Base-by-base conservation (phyloP, 2,329 filamentous ascomycete genomes). In the Fusarium sulawesiense region DNA sequence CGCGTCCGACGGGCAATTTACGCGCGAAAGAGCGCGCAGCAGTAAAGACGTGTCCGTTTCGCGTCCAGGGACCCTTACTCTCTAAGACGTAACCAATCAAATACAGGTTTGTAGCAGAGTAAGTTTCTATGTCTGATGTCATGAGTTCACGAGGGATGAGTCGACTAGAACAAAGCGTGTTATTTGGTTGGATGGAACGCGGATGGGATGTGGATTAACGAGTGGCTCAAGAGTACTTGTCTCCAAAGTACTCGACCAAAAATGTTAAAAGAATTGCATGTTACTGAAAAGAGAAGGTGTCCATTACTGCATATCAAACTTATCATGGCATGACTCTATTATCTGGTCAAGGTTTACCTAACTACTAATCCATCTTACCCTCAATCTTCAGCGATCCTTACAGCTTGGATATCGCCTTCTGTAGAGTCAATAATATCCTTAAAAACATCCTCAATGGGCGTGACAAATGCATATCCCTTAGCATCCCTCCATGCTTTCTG, bases 1-100 rank as follows among this genome's bases (percentile, higher is more conserved):
- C 68, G 70, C 61, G 62, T 68, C 70, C 48, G 66, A 69, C 59
- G 62, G 60, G 66, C 68, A 68, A 76, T 76, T 76, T 76, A 76
- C 74, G 74, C 74, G 74, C 72, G 58, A 55, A 59, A 60, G 60
- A 45, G 59, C 67, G 66, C 70, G 73, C 72, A 60, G 44, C 12
- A 60, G 41, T 11, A 10, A 46, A 13, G 32, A 34, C 71, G 71
- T 66, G 72, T 68, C 48, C 59, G 21, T 71, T 73, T 75, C 74
- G 74, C 64, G 74, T 60, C 27, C 18, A 8, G 4, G 32, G 29
- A 49, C 53, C 56, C 61, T 40, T 54, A 50, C 40, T 60, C 44
- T 69, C 62, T 54, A 66, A 66, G 49, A 23, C 32, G 46, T 25
- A 50, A 47, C 74, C 74, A 76, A 76, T 76, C 63, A 75, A 40